Conservation (phyloP, 2,329 filamentous ascomycete species). For the Phialemonium atrogriseum region DNA sequence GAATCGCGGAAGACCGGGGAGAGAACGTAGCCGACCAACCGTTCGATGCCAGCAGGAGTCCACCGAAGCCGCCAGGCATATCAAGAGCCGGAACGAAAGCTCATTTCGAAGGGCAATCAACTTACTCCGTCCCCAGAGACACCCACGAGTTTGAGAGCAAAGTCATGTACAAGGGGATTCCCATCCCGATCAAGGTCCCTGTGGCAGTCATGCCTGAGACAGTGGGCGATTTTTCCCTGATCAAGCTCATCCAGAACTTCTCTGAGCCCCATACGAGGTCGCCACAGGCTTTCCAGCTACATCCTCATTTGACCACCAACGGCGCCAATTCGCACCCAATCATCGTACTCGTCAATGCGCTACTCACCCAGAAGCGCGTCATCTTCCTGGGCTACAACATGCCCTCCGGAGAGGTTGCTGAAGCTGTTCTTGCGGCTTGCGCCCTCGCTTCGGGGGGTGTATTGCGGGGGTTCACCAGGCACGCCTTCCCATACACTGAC, state of each 20-base stretch:
- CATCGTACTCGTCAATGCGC: conserved; percentile 86
- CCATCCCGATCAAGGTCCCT: conserved; percentile 93
- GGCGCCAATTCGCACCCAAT: conserved; percentile 87
- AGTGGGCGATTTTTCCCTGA: conserved; percentile 92
- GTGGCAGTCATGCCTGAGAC: conserved; percentile 91
- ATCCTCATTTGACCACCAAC: conserved; percentile 89
- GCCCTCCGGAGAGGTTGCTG: conserved; percentile 90
- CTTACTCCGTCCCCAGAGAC: conserved; percentile 76
- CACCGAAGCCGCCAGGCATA: conserved; percentile 37
- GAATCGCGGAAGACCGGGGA: conserved; percentile 57
- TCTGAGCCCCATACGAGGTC: conserved; percentile 73
- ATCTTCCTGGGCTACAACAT: conserved; percentile 94
- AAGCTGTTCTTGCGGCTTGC: conserved; percentile 96
- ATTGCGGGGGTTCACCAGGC: conserved; percentile 86
- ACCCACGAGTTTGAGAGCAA: conserved; percentile 97
- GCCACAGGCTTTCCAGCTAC: conserved; percentile 75
- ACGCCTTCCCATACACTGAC: conserved; percentile 97
- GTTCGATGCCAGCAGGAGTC: conserved; percentile 39
- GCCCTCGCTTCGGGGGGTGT: conserved; percentile 86
- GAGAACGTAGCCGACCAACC: conserved; percentile 32
- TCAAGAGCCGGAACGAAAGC: conserved; percentile 56
- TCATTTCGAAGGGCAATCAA: conserved; percentile 51
- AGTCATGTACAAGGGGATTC: conserved; percentile 92
- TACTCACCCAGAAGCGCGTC: conserved; percentile 91
- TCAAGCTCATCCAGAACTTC: conserved; percentile 96